Evolutionary conservation across 2,329 filamentous ascomycete species (phyloP).

Genomic region (Acephala macrosclerotiorum): DNA sequence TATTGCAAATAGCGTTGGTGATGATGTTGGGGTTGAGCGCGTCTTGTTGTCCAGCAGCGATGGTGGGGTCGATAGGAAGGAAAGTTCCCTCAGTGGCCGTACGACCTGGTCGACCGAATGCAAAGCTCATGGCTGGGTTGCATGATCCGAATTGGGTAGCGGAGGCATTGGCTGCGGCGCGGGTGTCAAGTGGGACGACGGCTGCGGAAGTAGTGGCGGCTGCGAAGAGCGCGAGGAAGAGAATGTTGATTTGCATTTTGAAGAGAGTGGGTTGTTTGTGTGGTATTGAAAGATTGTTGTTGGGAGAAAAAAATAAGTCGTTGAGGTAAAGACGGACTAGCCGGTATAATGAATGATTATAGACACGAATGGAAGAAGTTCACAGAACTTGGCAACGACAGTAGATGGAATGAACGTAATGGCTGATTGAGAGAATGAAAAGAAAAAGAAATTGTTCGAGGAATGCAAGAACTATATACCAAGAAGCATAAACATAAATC

Average conservation of each 20-base stretch:
- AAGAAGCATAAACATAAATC: neutral
- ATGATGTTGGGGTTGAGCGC: slow-evolving; percentile 76
- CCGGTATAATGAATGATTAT: slow-evolving; percentile 20
- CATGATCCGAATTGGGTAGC: slow-evolving; percentile 54
- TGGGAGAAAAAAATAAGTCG: neutral
- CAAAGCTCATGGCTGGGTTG: slow-evolving; percentile 59
- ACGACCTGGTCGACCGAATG: slow-evolving; percentile 57
- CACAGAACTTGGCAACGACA: slow-evolving; percentile 29
- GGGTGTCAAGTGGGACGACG: slow-evolving; percentile 11
- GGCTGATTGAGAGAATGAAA: neutral
- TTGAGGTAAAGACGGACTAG: slow-evolving; percentile 25
- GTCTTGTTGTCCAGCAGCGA: slow-evolving; percentile 67
- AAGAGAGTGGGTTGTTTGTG: neutral
- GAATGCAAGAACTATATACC: slow-evolving; percentile 2
- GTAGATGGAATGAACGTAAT: slow-evolving; percentile 16
- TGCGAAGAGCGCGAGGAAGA: slow-evolving; percentile 28
- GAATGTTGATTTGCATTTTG: slow-evolving; percentile 16
- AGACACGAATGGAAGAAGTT: slow-evolving; percentile 30
- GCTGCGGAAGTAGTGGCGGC: slow-evolving; percentile 11
- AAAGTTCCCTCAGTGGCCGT: slow-evolving; percentile 68
- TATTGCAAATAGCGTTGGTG: slow-evolving; percentile 74
- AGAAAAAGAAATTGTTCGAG: neutral
- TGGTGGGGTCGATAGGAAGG: slow-evolving; percentile 66
- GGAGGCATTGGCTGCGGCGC: slow-evolving; percentile 1
- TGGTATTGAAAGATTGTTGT: slow-evolving; percentile 10